phyloP scores from a whole-genome alignment of 2,329 filamentous ascomycete species.

The Aschersonia sp. region DNA sequence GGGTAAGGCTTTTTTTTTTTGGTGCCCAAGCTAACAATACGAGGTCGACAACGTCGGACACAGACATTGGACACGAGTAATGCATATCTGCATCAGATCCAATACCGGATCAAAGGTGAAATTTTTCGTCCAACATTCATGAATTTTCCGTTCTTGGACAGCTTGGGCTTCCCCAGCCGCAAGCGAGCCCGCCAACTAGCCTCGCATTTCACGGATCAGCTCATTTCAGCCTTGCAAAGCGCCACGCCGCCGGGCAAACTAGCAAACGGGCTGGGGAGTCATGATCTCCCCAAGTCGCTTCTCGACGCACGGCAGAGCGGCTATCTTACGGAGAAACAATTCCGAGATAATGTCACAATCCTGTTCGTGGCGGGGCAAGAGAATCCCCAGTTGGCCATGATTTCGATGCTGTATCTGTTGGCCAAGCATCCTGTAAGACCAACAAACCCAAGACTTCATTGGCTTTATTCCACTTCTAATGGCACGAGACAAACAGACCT shows the following conservation, averaged over 20 bases:
- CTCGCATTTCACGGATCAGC: constrained; percentile 10
- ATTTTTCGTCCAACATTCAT: constrained; percentile 19
- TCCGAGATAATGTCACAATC: constrained; percentile 24
- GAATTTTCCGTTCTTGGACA: constrained; percentile 18
- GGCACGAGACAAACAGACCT: constrained; percentile 3
- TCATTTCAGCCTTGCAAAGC: constrained; percentile 5
- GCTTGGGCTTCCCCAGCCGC: constrained; percentile 12
- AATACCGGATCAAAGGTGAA: constrained; percentile 13
- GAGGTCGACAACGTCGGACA: background rate
- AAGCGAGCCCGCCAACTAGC: constrained; percentile 11
- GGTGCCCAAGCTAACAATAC: too few species aligned
- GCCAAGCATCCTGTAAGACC: constrained; percentile 14
- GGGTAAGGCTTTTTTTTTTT: too few species aligned
- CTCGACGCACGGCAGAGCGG: constrained; percentile 10
- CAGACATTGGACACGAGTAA: constrained; percentile 11
- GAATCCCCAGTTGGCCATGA: constrained; percentile 22
- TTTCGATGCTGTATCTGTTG: constrained; percentile 20
- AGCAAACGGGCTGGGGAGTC: background rate
- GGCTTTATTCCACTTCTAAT: background rate
- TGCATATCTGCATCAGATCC: constrained; percentile 10
- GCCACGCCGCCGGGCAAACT: constrained; percentile 1
- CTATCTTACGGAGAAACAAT: constrained; percentile 18
- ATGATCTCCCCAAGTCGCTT: constrained; percentile 8
- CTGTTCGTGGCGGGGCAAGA: constrained; percentile 25
- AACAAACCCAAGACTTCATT: background rate